Evolutionary conservation across 2,329 filamentous ascomycete genomes (phyloP), one percentile per base, ranked within the genome.

Genomic region (Paramyrothecium sp.): DNA sequence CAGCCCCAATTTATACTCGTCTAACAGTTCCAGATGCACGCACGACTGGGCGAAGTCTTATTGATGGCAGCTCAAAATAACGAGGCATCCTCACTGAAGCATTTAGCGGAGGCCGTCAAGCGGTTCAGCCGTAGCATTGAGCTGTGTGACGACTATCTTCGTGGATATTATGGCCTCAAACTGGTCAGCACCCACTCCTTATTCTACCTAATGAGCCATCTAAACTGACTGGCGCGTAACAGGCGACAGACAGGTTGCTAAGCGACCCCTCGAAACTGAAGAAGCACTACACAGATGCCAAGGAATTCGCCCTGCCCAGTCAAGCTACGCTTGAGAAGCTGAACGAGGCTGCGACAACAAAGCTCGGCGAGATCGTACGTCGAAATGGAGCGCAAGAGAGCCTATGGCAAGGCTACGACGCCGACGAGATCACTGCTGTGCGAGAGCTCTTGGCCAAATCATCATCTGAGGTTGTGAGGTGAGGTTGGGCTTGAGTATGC

Each of bases 121-220:
- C 86, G 93, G 62, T 98, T 96, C 74, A 91, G 89, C 70, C 86
- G 95, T 66, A 95, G 92, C 68, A 86, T 98, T 62, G 95, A 99
- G 76, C 83, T 99, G 54, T 98, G 95, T 69, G 91, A 97, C 65
- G 88, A 92, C 70, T 98, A 97, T 71, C 75, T 98, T 60, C 87
- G 95, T 60, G 95, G 93, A 1, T 96, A 92, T 72, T 98, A 97
- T 73, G 95, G 95, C 7, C 78, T 99, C 58, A 95, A 94, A 71
- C 73, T 93, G 73, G 89, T 92, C 74, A 67, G 83, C 67, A 26
- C 26, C 26, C 26, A 5, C 26, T 10, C 26, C 10, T 5, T 49
- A 20, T 34, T 11, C 20, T 19, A 30, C 30, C 20, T 8, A 8
- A 20, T 5, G 16, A 46, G 21, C 17, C 17, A 10, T 30, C 5